Evolutionary conservation across 768 basidiomycete species (phyloP).

Genomic region (Suillus cothurnatus): DNA sequence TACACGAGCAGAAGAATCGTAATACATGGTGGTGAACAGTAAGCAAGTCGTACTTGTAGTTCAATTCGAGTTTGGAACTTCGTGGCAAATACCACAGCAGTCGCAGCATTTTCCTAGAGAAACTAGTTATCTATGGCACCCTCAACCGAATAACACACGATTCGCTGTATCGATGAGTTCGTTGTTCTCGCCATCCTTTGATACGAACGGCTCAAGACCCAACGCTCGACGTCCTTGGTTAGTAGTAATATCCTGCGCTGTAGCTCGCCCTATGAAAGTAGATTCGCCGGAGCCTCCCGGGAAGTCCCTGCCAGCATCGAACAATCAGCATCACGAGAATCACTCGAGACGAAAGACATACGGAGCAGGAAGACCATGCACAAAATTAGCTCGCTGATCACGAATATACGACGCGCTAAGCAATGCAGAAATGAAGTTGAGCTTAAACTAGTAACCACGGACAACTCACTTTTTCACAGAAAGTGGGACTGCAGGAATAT

Average conservation of each 20-base stretch:
- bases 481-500: slow-evolving; percentile 56
- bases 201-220: slow-evolving; percentile 44
- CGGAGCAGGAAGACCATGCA: slow-evolving; percentile 52
- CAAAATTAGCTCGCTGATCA: slow-evolving; percentile 50
- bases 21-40: too few species aligned
- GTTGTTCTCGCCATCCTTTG: slow-evolving; percentile 13
- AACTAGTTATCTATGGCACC: not conserved
- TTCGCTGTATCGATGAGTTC: slow-evolving; percentile 32
- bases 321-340: not conserved
- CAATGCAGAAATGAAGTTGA: not conserved
- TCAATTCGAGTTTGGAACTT: too few species aligned
- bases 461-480: slow-evolving; percentile 48
- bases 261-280: slow-evolving; percentile 41
- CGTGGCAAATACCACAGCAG: too few species aligned
- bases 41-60: too few species aligned
- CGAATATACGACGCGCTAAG: slow-evolving; percentile 50
- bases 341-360: slow-evolving; percentile 25
- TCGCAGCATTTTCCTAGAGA: too few species aligned
- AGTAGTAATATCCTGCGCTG: slow-evolving; percentile 33
- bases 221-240: slow-evolving; percentile 40
- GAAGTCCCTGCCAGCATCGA: slow-evolving; percentile 42
- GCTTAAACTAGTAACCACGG: not conserved
- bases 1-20: too few species aligned
- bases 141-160: slow-evolving; percentile 23
- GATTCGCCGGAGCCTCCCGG: slow-evolving; percentile 56